phyloP scores from a whole-genome alignment of 2,329 filamentous ascomycete species.

The Xylariaceae sp. region DNA sequence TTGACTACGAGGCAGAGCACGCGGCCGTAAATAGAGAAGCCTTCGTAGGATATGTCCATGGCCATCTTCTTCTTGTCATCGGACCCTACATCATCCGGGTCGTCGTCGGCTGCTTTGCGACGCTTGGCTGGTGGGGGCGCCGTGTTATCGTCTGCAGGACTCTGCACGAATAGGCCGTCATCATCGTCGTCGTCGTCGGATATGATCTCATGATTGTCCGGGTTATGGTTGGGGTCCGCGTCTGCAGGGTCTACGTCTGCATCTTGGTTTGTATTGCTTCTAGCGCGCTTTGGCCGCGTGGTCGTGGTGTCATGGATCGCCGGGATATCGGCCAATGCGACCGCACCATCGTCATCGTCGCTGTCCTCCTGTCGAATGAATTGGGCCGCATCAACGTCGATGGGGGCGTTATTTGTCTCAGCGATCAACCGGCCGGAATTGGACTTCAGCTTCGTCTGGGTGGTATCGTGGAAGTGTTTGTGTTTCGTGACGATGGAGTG shows the following conservation, averaged over 20 bases:
- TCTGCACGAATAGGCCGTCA: slow-evolving; percentile 28
- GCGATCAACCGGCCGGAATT: slow-evolving; percentile 61
- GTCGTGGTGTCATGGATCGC: slow-evolving; percentile 26
- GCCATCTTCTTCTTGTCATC: slow-evolving; percentile 89
- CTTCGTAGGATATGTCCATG: slow-evolving; percentile 85
- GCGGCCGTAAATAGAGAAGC: slow-evolving; percentile 91
- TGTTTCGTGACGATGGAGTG: slow-evolving; percentile 85
- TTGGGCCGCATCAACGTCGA: slow-evolving; percentile 46
- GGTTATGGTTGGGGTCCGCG: slow-evolving; percentile 28
- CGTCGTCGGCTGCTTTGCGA: slow-evolving; percentile 34
- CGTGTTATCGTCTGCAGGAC: slow-evolving; percentile 36
- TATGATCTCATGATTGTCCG: slow-evolving; percentile 34
- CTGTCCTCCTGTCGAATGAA: slow-evolving; percentile 53
- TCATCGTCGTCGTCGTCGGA: slow-evolving; percentile 37
- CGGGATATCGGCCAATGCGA: slow-evolving; percentile 55
- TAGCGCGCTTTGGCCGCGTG: slow-evolving; percentile 29
- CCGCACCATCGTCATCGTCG: slow-evolving; percentile 53
- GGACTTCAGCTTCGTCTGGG: slow-evolving; percentile 51
- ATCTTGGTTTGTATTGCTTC: slow-evolving; percentile 26
- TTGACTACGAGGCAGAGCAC: slow-evolving; percentile 87
- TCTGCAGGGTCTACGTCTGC: slow-evolving; percentile 15
- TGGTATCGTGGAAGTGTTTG: slow-evolving; percentile 67
- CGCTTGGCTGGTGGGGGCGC: slow-evolving; percentile 45
- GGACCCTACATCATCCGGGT: slow-evolving; percentile 28
- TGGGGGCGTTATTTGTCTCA: slow-evolving; percentile 49